These are phyloP conservation scores for Candolleomyces eurysporus DNA, from an alignment of 768 basidiomycete species.

Conservation along the genomic window DNA sequence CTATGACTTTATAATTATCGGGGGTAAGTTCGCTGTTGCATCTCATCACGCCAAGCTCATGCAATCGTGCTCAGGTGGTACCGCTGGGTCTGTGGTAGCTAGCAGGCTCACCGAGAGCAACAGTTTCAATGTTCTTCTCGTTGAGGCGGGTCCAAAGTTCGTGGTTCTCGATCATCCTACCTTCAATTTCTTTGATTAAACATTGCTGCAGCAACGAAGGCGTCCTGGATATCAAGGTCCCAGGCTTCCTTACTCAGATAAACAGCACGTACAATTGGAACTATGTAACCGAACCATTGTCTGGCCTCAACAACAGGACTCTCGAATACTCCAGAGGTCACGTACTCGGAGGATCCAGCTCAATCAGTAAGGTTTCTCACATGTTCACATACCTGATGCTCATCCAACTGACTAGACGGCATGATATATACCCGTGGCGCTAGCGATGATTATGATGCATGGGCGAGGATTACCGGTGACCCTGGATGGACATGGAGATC, in stretches of 20 bases:
- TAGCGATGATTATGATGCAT: slow-evolving; percentile 23
- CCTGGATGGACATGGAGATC: slow-evolving; percentile 33
- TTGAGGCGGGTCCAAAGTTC: no score
- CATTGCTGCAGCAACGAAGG: slow-evolving; percentile 10
- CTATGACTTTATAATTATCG: no score
- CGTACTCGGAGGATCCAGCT: slow-evolving; percentile 26
- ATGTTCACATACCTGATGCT: not conserved
- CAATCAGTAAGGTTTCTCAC: slow-evolving; percentile 19
- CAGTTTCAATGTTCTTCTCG: no score
- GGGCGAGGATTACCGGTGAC: slow-evolving; percentile 27
- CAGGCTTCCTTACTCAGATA: not conserved
- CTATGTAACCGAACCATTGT: slow-evolving; percentile 25
- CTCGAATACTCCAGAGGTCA: slow-evolving; percentile 24
- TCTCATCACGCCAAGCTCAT: no score
- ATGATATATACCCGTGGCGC: slow-evolving; percentile 34
- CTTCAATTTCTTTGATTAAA: no score
- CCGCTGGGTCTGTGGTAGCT: no score
- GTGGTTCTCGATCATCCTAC: no score
- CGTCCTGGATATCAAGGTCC: slow-evolving; percentile 9
- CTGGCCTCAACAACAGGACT: slow-evolving; percentile 17
- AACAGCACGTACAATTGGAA: slow-evolving; percentile 24
- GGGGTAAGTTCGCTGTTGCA: no score
- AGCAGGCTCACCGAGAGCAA: no score
- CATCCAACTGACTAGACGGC: slow-evolving; percentile 16
- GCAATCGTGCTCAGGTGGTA: no score